Conservation (phyloP, 2,329 filamentous ascomycete genomes). For the Hypocreales sp. region DNA sequence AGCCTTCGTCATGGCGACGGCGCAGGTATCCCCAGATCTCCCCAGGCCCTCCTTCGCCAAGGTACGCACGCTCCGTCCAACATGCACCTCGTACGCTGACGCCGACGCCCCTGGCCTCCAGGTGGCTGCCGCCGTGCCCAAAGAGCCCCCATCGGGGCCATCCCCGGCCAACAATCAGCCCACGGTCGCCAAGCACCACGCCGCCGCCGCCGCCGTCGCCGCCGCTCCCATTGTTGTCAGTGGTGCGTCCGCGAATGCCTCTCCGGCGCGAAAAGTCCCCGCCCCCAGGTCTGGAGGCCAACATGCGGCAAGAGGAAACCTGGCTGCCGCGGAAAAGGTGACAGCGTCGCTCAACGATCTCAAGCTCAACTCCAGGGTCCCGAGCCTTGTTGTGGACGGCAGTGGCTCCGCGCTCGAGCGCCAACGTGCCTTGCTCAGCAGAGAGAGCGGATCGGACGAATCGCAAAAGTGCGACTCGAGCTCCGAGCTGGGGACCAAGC, state of each 20-base stretch:
- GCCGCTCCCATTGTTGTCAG: conserved; percentile 4
- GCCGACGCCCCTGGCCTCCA: too few species aligned
- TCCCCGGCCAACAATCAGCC: conserved; percentile 5
- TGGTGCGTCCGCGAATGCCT: conserved; percentile 1
- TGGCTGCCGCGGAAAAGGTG: conserved; percentile 11
- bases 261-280: conserved; percentile 5
- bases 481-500: conserved; percentile 59
- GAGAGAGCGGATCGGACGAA: conserved; percentile 36
- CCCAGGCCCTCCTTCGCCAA: conserved; percentile 62
- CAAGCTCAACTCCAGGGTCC: conserved; percentile 14
- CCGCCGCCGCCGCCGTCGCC: conserved; percentile 1
- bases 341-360: conserved; percentile 14
- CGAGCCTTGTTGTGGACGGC: conserved; percentile 32
- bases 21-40: conserved; percentile 28
- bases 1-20: conserved; percentile 26
- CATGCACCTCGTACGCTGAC: too few species aligned
- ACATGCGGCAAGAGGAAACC: conserved; percentile 5
- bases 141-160: conserved; percentile 7
- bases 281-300: conserved; percentile 7
- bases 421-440: conserved; percentile 15
- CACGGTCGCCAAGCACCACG: conserved; percentile 7
- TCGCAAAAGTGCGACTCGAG: conserved; percentile 45
- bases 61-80: too few species aligned
- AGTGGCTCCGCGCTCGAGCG: conserved; percentile 24
- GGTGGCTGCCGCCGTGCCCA: conserved; percentile 31